Evolutionary conservation across 495 filamentous ascomycete genomes (phyloP), one percentile per base, ranked within the genome.

Genomic region (Hyaloscypha hepaticicola): DNA sequence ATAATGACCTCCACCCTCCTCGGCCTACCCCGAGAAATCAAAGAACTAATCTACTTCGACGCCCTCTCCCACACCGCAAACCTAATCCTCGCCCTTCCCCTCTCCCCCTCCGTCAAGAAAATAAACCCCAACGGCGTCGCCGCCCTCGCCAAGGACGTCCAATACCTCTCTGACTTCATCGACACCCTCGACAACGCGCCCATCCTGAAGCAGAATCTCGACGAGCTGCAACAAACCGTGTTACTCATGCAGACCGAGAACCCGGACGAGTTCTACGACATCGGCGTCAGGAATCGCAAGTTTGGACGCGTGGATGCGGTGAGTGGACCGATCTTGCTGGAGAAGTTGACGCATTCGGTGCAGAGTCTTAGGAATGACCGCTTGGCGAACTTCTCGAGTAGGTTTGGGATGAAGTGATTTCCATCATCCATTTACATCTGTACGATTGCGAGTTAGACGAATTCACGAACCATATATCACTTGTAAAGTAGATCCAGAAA

Each of bases 1-100:
- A 98, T 96, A 70, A 97, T 98, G 93, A 90, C 86, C 72, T 95
- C 92, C 3, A 95, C 93, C 0, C 81, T 99, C 7, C 84, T 98
- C 4, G 93, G 93, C 14, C 81, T 99, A 28, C 95, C 95, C 0
- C 88, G 90, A 3, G 91, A 96, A 68, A 98, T 99, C 76, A 97
- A 97, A 75, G 92, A 96, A 72, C 84, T 97, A 33, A 96, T 99
- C 65, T 98, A 98, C 76, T 97, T 97, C 68, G 94, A 97, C 73
- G 96, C 96, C 2, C 82, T 99, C 61, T 90, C 87, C 62, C 94
- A 98, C 74, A 92, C 96, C 5, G 88, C 92, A 8, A 88, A 88
- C 62, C 90, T 88, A 78, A 95, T 99, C 33, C 78, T 99, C 52
- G 88, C 87, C n/a, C 87, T 96, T 58, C 91, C 95, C 1, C 81